Evolutionary conservation across 352 stramenopile species (phyloP), one percentile per base, ranked within the genome.

Genomic region (Phytophthora parvispora): DNA sequence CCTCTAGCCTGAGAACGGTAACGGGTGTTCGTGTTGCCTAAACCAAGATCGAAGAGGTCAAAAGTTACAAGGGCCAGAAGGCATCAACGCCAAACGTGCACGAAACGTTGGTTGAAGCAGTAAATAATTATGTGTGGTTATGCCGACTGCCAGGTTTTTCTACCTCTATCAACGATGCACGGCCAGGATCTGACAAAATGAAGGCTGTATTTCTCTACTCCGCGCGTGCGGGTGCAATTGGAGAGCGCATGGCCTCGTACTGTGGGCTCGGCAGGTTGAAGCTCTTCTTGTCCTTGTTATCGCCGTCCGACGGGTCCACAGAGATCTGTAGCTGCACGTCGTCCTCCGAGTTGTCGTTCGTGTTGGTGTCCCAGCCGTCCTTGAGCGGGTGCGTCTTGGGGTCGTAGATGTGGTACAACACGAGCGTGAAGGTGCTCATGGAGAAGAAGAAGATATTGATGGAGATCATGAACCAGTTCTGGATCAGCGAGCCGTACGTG

Each of bases 381-480:
- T 69, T 22, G 7, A 70, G 51, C 32, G 66, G 71, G 47, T 78
- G 71, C 4, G 71, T 75, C 63, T 69, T 80, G 10, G 72, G 67
- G 56, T 77, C 61, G 60, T 67, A 74, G 5, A 69, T 56, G 13
- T 70, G 36, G 56, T 80, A 80, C 25, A 80, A 40, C 10, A 63
- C 48, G 5, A 70, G 28, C 5, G 67, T 75, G 28, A 75, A 52
- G 15, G 55, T 54, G 49, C 59, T 71, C 54, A 75, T 71, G n/a
- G 61, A 56, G 56, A 80, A 68, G 49, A 74, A 71, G 42, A 74
- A 57, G 16, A 77, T 59, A 68, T 80, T 80, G 59, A 64, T 70
- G 6, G 60, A 67, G 27, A 84, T 71, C 27, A 90, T 69, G 45
- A 86, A 69, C n/a, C 29, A 52, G 38, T 85, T 74, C 32, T 62